Evolutionary conservation across 2,329 filamentous ascomycete species (phyloP).

Genomic region (Alternaria ventricosa): DNA sequence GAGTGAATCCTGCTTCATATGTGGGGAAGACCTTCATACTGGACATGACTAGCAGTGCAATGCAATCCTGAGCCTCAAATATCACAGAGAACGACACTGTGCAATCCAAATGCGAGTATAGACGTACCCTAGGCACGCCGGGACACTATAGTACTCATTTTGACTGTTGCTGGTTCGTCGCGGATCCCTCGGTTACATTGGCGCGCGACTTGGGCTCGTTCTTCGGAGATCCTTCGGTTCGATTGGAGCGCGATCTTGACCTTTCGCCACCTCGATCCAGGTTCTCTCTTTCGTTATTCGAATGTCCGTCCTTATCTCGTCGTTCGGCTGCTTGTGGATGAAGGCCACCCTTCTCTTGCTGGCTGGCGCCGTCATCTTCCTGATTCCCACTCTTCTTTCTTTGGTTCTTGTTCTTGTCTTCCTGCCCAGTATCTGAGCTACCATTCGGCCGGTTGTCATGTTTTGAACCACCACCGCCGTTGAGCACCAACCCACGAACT

Average conservation of each 20-base stretch:
- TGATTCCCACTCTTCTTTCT: not conserved
- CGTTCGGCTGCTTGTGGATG: not conserved
- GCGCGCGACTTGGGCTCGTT: not conserved
- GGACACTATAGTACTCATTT: not conserved
- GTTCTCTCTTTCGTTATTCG: slow-evolving; percentile 2
- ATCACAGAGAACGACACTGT: not conserved
- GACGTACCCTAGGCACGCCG: no score
- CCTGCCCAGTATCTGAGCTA: not conserved
- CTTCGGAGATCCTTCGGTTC: not conserved
- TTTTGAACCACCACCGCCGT: slow-evolving; percentile 9
- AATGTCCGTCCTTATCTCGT: not conserved
- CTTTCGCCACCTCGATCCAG: slow-evolving; percentile 12
- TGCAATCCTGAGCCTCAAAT: not conserved
- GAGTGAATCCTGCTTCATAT: not conserved
- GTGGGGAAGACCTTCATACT: not conserved
- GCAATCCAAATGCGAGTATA: not conserved
- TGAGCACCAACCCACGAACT: slow-evolving; percentile 30
- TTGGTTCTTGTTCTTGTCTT: not conserved
- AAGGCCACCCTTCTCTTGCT: not conserved
- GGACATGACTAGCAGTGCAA: not conserved
- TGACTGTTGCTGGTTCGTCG: not conserved
- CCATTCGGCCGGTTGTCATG: slow-evolving; percentile 9
- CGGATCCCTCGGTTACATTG: not conserved
- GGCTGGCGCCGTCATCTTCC: not conserved
- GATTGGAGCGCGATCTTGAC: slow-evolving; percentile 1